phyloP scores from a whole-genome alignment of 75 land plant genomes.

The Cunninghamia lanceolata region DNA sequence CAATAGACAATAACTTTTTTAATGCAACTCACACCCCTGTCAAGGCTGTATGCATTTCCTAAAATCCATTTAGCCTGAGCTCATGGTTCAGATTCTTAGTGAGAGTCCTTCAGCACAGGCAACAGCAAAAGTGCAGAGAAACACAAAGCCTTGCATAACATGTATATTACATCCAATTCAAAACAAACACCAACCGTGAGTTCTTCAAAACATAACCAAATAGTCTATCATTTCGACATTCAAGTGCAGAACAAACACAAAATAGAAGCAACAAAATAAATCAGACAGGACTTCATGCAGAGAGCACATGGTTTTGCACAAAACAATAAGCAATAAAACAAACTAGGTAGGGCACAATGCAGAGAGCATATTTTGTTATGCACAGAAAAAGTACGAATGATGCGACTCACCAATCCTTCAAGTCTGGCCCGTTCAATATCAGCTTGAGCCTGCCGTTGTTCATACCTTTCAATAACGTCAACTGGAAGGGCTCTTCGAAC shows the following conservation, averaged over 20 bases:
- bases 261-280: not conserved
- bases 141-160: not conserved
- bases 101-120: not conserved
- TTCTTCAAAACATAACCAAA: not conserved
- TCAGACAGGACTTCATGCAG: not conserved
- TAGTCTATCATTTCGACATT: not conserved
- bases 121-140: not conserved
- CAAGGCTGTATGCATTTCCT: not conserved
- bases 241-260: not conserved
- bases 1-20: not conserved
- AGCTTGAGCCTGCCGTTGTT: slow-evolving; percentile 43
- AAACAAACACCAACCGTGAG: not conserved
- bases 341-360: not conserved
- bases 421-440: slow-evolving; percentile 35
- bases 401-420: slow-evolving; percentile 30
- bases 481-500: slow-evolving; percentile 35
- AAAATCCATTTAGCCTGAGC: not conserved
- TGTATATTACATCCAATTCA: not conserved
- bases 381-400: not conserved
- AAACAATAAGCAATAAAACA: not conserved
- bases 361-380: not conserved
- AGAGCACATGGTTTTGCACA: not conserved
- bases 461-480: slow-evolving; percentile 34
- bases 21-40: not conserved
- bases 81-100: not conserved